Evolutionary conservation across 208 protist genomes (phyloP), one percentile per base, ranked within the genome.

Genomic region (Leishmania martiniquensis): DNA sequence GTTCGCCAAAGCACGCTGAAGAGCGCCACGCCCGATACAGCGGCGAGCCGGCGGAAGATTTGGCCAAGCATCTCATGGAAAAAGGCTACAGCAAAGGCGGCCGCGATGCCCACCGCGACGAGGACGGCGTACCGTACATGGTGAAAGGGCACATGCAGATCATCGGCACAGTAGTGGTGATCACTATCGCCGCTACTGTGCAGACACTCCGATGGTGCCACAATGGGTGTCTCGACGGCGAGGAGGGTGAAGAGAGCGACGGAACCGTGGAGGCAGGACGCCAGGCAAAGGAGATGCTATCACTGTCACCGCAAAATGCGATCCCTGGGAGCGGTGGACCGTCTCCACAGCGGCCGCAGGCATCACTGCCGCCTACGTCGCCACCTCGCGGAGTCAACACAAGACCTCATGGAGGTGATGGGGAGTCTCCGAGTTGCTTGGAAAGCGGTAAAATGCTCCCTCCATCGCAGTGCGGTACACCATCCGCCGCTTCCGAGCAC

Each of bases 81-180:
- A 62, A 44, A 29, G 78, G 85, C 39, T 84, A 88, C 75, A 85
- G 82, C 68, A 25, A 86, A 29, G 67, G 69, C 12, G 55, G 34
- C 5, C 78, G 86, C 72, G 72, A 82, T 37, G 60, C 71, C 51
- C 70, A 77, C 63, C 80, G 4, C 42, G n/a, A 15, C 63, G 70
- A 80, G 54, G 52, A 66, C 39, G 80, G 72, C 45, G 52, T 45
- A 4, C 57, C 80, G 22, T 85, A 72, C 44, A 39, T 76, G 45
- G 70, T 42, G 12, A 88, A 78, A 5, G 66, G 62, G 4, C 71
- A 67, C 29, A 20, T 83, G 42, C 49, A 79, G 69, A 17, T 88
- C 6, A 54, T 83, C 9, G 76, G 71, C n/a, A 77, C 81, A 5
- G 52, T 25, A 12, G 67, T 80, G 42, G 68, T 85, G 15, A 45